Conservation (phyloP, 2,329 filamentous ascomycete genomes). For the Sclerotinia trifoliorum region DNA sequence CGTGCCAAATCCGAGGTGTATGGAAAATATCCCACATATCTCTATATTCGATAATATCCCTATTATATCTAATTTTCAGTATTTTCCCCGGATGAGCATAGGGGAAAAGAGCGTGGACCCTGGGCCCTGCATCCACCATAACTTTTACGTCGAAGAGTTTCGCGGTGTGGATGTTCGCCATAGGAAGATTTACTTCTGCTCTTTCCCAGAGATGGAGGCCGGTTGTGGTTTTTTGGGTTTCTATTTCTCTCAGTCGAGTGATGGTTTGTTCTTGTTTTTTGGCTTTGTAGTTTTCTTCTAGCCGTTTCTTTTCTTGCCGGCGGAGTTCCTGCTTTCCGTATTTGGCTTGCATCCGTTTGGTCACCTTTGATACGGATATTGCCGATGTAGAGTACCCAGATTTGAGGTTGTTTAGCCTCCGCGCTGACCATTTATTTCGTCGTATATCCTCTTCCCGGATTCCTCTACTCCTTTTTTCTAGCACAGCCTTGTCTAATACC, state of each 20-base stretch:
- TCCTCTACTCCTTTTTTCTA: no score
- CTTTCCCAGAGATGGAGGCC: neutral
- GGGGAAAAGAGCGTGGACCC: no score
- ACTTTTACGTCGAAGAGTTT: neutral
- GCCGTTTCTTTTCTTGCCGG: neutral
- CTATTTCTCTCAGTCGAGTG: neutral
- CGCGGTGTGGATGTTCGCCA: neutral
- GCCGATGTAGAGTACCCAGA: neutral
- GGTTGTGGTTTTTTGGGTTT: neutral
- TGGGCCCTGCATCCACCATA: neutral
- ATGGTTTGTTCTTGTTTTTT: neutral
- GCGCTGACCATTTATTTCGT: neutral
- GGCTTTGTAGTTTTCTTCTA: neutral
- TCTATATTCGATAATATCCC: no score
- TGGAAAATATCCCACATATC: no score
- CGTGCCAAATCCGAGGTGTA: neutral
- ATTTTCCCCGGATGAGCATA: no score
- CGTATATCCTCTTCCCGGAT: neutral
- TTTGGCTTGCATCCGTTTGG: no score
- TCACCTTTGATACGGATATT: no score
- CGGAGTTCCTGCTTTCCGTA: neutral
- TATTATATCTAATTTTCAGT: no score
- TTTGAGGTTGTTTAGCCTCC: neutral
- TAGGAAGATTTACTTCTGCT: neutral
- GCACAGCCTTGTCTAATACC: neutral